Evolutionary conservation across 129 eudicot species (phyloP), one percentile per base, ranked within the genome.

Genomic region (Flaveria sonorensis): DNA sequence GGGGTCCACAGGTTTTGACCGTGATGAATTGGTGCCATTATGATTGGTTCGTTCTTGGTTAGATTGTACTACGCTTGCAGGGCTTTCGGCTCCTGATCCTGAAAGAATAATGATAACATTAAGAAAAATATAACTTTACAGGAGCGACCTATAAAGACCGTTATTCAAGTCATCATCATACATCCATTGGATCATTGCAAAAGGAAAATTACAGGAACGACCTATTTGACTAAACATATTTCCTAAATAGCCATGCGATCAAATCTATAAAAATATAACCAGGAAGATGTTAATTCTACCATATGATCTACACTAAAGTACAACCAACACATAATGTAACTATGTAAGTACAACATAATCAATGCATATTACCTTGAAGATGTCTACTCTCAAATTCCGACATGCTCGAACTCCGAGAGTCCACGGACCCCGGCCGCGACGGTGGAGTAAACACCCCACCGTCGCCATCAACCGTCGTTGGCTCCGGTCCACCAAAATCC

Each of bases 51-150:
- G 60, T 69, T 86, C 85, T 80, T 80, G 89, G 48, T 53, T 67
- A 10, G 96, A 86, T 15, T 81, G 90, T 45, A 70, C 81, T 50
- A 70, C 81, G 57, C 97, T 87, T 10, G 72, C 78, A 4, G 86
- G 86, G 82, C 94, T 87, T 52, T 80, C 77, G 21, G 79, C 84
- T 40, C 86, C 88, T 18, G 96, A 81, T 43, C 97, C 98, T 88
- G 88, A 61, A 26, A 46, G 68, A 65, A 62, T 70, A 63, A 61
- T 28, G 19, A 6, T 13, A 61, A 14, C 19, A 61, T 26, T 28
- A 61, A 26, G 68, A n/a, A n/a, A n/a, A n/a, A n/a, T n/a, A n/a
- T n/a, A n/a, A n/a, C n/a, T n/a, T n/a, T n/a, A n/a, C n/a, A n/a
- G n/a, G n/a, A n/a, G n/a, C n/a, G n/a, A n/a, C n/a, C n/a, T n/a